phyloP scores from a whole-genome alignment of 768 basidiomycete species.

The Mycena crocata region DNA sequence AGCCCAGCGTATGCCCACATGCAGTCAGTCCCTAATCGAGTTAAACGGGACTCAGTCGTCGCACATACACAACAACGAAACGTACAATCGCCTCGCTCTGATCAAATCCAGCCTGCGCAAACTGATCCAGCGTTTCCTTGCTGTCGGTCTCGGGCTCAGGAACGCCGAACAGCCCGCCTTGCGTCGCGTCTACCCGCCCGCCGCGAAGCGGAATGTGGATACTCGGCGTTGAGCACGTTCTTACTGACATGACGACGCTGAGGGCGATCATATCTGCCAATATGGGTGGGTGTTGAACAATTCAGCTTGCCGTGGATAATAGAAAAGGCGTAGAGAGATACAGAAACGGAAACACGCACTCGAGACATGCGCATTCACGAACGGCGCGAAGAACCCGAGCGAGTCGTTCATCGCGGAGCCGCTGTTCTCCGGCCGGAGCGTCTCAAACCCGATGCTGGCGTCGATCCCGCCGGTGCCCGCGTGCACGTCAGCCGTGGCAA shows the following conservation, averaged over 20 bases:
- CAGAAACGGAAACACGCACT: too few species aligned
- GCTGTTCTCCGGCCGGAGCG: conserved; percentile 31
- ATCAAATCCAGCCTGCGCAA: conserved; percentile 29
- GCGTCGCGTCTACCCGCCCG: conserved; percentile 38
- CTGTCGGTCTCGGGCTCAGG: conserved; percentile 38
- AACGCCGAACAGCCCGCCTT: conserved; percentile 34
- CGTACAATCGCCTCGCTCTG: conserved; percentile 33
- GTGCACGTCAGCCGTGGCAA: conserved; percentile 35
- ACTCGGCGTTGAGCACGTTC: conserved; percentile 31
- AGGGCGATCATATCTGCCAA: conserved; percentile 39
- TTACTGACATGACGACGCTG: conserved; percentile 29
- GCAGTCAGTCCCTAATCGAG: conserved; percentile 22
- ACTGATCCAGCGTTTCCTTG: conserved; percentile 24
- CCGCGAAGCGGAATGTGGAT: conserved; percentile 32
- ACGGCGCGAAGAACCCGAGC: conserved; percentile 28
- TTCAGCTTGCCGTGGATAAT: too few species aligned
- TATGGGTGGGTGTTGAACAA: too few species aligned
- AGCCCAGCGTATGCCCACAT: conserved; percentile 32
- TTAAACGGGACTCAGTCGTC: conserved; percentile 1
- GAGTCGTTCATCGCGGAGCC: conserved; percentile 33
- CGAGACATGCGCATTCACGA: conserved; percentile 25
- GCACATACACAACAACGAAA: conserved; percentile 4
- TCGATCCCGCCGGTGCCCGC: conserved; percentile 39
- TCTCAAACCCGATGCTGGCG: conserved; percentile 40
- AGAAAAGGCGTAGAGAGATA: too few species aligned